These are phyloP conservation scores for Penicillium sp. DNA, from an alignment of 2,329 filamentous ascomycete genomes.

Conservation along the genomic window DNA sequence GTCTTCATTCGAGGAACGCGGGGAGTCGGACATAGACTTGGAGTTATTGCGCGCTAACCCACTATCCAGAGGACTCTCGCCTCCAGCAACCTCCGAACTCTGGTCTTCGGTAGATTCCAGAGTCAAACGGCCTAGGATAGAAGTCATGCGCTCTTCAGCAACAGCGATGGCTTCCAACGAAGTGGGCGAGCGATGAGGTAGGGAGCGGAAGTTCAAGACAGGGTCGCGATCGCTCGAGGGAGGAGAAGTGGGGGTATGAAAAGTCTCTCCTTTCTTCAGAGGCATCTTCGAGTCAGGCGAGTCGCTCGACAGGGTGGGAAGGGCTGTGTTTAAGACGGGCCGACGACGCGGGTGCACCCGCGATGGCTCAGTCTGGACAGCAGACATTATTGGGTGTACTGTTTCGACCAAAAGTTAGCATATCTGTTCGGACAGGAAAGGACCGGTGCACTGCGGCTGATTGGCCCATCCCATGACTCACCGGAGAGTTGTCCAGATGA, in stretches of 20 bases:
- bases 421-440: constrained; percentile 4
- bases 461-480: constrained; percentile 21
- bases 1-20: constrained; percentile 30
- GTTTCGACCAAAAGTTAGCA: constrained; percentile 12
- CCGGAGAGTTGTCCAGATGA: constrained; percentile 13
- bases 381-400: constrained; percentile 30
- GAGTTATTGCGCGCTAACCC: neutral
- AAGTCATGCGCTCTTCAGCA: constrained; percentile 64
- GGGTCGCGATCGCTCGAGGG: constrained; percentile 43
- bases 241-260: constrained; percentile 46
- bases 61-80: neutral
- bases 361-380: constrained; percentile 22
- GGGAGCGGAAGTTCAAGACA: constrained; percentile 44
- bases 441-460: constrained; percentile 10
- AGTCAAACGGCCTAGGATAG: constrained; percentile 65
- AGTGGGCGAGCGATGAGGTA: constrained; percentile 66
- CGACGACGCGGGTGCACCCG: constrained; percentile 37
- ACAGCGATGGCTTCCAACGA: constrained; percentile 67
- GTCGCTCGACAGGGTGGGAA: constrained; percentile 28
- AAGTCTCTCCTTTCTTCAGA: constrained; percentile 70
- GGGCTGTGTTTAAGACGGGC: constrained; percentile 28
- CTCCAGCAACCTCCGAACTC: neutral
- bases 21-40: constrained; percentile 7
- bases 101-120: constrained; percentile 52
- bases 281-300: constrained; percentile 45